Evolutionary conservation across 345 rosid genomes (phyloP).

Genomic region (Psidium friedrichsthalianum): DNA sequence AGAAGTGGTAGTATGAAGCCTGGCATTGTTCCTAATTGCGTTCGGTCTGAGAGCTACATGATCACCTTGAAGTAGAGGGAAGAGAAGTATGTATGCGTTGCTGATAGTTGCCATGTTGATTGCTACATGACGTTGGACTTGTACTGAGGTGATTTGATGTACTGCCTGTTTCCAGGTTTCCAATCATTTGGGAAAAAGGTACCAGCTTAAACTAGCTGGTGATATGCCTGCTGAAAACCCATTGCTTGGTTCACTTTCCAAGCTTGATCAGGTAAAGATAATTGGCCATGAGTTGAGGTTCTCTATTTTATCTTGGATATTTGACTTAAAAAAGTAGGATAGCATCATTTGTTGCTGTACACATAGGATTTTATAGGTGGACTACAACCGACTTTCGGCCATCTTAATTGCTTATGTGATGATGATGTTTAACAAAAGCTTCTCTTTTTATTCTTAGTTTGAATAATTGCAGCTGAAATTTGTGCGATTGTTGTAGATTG

Average conservation of each 20-base stretch:
- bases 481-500: not conserved
- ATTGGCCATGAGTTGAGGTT: not conserved
- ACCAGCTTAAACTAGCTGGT: slow-evolving; percentile 82
- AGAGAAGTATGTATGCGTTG: slow-evolving; percentile 55
- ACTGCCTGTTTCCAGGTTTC: slow-evolving; percentile 48
- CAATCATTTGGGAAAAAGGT: slow-evolving; percentile 87
- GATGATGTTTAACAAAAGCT: not conserved
- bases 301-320: not conserved
- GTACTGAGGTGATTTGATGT: not conserved
- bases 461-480: not conserved
- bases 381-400: not conserved
- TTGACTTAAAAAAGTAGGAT: too few relatives aligned
- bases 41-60: slow-evolving; percentile 86
- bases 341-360: too few relatives aligned
- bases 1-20: slow-evolving; percentile 73
- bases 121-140: not conserved
- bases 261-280: slow-evolving; percentile 71
- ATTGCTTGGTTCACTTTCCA: slow-evolving; percentile 96
- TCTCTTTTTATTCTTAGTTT: not conserved
- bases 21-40: slow-evolving; percentile 81
- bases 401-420: not conserved
- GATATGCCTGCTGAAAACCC: slow-evolving; percentile 64
- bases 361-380: not conserved
- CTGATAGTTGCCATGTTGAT: not conserved
- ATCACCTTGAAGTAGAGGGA: slow-evolving; percentile 91